A percentile compares a stretch with the other conserved stretches of the same genome.
These are phyloP conservation scores for Pseudozyma sp. DNA, from an alignment of 1,284 basidiomycete genomes.

Conservation along the genomic window DNA sequence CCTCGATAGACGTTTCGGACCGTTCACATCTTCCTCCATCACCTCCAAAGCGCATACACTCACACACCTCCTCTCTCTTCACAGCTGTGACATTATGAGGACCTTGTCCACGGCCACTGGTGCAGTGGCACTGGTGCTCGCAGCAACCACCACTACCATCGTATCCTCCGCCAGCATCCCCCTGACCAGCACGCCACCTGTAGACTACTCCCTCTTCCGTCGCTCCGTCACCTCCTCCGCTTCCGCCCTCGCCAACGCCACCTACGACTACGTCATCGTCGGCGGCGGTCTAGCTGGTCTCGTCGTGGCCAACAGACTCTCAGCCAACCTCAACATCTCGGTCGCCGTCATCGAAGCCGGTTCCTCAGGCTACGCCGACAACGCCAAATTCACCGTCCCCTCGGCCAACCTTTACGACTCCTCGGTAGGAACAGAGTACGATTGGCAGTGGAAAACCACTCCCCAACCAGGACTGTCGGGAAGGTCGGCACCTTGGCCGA, in stretches of 20 bases:
- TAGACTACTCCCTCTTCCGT: conserved; percentile 31
- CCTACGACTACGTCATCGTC: conserved; percentile 68
- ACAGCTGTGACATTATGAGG: conserved; percentile 11
- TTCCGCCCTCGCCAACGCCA: conserved; percentile 26
- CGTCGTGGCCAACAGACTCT: conserved; percentile 56
- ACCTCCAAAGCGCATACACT: too few species aligned
- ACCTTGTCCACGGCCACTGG: not conserved
- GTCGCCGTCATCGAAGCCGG: conserved; percentile 73
- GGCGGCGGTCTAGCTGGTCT: conserved; percentile 74
- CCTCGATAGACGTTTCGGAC: too few species aligned
- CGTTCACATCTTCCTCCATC: too few species aligned
- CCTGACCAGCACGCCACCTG: not conserved
- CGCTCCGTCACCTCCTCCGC: conserved; percentile 30
- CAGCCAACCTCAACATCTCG: conserved; percentile 51
- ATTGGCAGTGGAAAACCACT: conserved; percentile 58
- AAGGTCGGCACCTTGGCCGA: conserved; percentile 17
- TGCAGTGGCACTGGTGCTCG: conserved; percentile 1
- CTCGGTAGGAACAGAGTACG: conserved; percentile 39
- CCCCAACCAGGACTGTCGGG: conserved; percentile 33
- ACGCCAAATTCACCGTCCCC: conserved; percentile 42
- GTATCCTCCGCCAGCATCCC: conserved; percentile 10
- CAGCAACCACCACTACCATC: not conserved
- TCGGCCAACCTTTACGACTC: conserved; percentile 58
- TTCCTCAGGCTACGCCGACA: conserved; percentile 29
- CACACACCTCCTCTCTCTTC: too few species aligned